phyloP scores from a whole-genome alignment of 345 rosid species.

The Abelmoschus esculentus region DNA sequence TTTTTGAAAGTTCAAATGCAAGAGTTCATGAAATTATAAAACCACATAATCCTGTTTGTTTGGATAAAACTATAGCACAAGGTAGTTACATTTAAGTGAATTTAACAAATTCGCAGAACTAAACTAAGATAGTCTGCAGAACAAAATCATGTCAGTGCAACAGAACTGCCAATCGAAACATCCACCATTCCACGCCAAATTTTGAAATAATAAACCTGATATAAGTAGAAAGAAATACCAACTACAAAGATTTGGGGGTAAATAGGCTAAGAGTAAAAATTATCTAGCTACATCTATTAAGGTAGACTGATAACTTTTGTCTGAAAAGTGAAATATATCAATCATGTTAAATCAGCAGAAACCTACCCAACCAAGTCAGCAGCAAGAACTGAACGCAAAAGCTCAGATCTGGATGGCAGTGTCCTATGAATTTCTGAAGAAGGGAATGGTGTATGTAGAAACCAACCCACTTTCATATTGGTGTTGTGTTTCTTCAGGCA shows the following conservation, averaged over 20 bases:
- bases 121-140: background rate
- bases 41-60: background rate
- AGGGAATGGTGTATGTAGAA: background rate
- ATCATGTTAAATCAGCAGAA: slow-evolving; percentile 6
- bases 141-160: background rate
- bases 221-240: background rate
- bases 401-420: background rate
- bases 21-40: background rate
- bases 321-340: background rate
- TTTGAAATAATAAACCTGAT: background rate
- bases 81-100: background rate
- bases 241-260: background rate
- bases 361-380: background rate
- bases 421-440: slow-evolving; percentile 1
- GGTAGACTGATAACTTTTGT: background rate
- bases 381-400: background rate
- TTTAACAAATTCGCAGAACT: background rate
- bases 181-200: background rate
- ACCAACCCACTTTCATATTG: background rate
- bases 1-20: background rate
- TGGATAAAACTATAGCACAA: background rate
- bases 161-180: background rate
- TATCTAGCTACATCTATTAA: background rate
- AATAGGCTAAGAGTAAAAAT: background rate
- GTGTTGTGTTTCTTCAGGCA: background rate